Base-by-base conservation (phyloP, 2,329 filamentous ascomycete genomes). In the Fusarium devonianum region DNA sequence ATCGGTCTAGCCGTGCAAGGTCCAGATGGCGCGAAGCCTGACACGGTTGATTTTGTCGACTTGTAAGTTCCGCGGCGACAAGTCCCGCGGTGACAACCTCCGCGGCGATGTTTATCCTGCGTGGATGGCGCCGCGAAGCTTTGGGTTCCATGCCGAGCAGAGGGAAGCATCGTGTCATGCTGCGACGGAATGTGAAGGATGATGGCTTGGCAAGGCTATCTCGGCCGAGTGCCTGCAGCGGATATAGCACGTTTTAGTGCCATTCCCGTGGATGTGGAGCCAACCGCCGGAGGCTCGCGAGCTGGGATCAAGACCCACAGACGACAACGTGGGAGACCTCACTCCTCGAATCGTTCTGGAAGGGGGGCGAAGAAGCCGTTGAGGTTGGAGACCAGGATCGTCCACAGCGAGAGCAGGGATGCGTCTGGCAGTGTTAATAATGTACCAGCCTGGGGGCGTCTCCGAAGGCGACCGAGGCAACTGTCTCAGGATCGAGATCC, bases 1-100 rank as follows among this genome's bases (percentile, higher is more conserved):
- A 28, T 56, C 50, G 45, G 50, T 21, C n/a, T 44, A 34, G 47
- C 56, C 51, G 51, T 50, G 36, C 14, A 29, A 48, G 21, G n/a
- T 22, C 12, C 34, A 14, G 26, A 18, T 35, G 25, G 30, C 14
- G 36, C 37, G 17, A 45, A 34, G 8, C 12, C 17, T 38, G 13
- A n/a, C 9, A 37, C 41, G 42, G 36, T n/a, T n/a, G n/a, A n/a
- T n/a, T n/a, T n/a, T n/a, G n/a, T n/a, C n/a, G n/a, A n/a, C 26
- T 30, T 5, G 13, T 26, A 26, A 8, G 12, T 25, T 14, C 16
- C 13, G 12, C 40, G n/a, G 26, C 32, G n/a, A n/a, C n/a, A n/a
- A n/a, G n/a, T n/a, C n/a, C n/a, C n/a, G n/a, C n/a, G n/a, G n/a
- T n/a, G n/a, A n/a, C n/a, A n/a, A n/a, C n/a, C n/a, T n/a, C n/a